Base-by-base conservation (phyloP, 2,329 filamentous ascomycete genomes). In the Aureobasidium sp. region DNA sequence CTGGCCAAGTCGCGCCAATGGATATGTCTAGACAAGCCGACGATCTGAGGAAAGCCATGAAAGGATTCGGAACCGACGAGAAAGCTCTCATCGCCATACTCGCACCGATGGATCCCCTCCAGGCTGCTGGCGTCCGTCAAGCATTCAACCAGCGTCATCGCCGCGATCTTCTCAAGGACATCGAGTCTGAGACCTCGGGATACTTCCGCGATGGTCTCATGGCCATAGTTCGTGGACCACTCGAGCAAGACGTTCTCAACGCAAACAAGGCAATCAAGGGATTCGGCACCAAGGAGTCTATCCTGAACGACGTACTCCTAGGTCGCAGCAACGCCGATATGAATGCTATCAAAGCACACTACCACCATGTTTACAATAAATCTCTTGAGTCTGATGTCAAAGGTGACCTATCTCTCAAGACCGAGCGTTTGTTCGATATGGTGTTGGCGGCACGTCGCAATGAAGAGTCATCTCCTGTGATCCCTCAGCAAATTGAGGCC, bases 61-160 rank as follows among this genome's bases (percentile, higher is more conserved):
- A 96, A 75, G 91, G 91, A 0, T 90, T 96, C 65, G 93, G 92
- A 37, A 97, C 92, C 0, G 86, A 97, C 69, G 92, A 97, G 73
- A 87, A 86, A 69, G 75, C 82, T 0, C 78, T 97, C 17, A 92
- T 96, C 66, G 78, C 79, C 2, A 78, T 87, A 3, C 78, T 97
- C 9, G 78, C 87, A 2, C 83, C 81, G 67, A 87, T 91, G 65
- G 90, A 95, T 66, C 88, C 92, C 0, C 78, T 91, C 5, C 89
- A 96, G 72, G 82, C 94, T 65, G 83, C 87, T 52, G 79, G 84
- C 9, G 79, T 95, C 57, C 84, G 86, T 62, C 73, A 80, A 8
- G 82, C 87, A 2, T 97, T 88, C 77, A 77, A 85, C 53, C 77
- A 84, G 63, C 77, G 80, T 65, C 82, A 87, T 74, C 79, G 80